Evolutionary conservation across 768 basidiomycete species (phyloP), one percentile per base, ranked within the genome.

Genomic region (Tephrocybe sp.): DNA sequence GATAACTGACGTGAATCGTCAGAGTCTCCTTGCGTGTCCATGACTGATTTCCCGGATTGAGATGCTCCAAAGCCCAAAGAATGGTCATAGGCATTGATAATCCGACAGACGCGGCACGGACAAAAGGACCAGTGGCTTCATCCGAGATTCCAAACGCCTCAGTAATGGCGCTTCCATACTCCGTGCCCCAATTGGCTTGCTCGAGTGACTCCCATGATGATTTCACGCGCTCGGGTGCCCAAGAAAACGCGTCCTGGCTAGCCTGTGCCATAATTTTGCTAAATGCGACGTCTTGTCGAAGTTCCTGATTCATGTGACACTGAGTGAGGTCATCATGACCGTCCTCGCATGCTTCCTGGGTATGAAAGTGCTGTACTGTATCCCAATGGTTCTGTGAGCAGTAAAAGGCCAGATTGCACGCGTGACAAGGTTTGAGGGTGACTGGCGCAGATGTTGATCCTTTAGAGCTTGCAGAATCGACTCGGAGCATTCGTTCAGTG

Each of bases 211-310:
- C 34, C 67, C 67, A 71, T 0, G 42, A 15, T 0, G 48, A 2
- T 45, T 61, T 49, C 7, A 61, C 53, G 8, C 68, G 60, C 19
- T 64, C 61, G 2, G 70, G 67, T 3, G 62, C 65, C 67, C 67
- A 71, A 15, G 38, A 37, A 45, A 65, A 61, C 19, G 50, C 41
- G 2, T 58, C 62, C 37, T 5, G 16, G 13, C 25, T 45, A 24
- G 25, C 45, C 39, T 30, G 27, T 12, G 3, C 12, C 49, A 23
- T 48, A 43, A 36, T 45, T 7, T 25, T 34, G 24, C 25, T 41
- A 33, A 63, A 55, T n/a, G 16, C 39, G 21, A 58, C 13, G 29
- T 67, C 56, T 24, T 24, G 36, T 15, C 42, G 44, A 13, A 63
- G 45, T 29, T 64, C 57, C 11, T 54, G 30, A 37, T 66, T 63